These are phyloP conservation scores for Cladosporium sp. DNA, from an alignment of 2,329 filamentous ascomycete genomes.

Conservation along the genomic window DNA sequence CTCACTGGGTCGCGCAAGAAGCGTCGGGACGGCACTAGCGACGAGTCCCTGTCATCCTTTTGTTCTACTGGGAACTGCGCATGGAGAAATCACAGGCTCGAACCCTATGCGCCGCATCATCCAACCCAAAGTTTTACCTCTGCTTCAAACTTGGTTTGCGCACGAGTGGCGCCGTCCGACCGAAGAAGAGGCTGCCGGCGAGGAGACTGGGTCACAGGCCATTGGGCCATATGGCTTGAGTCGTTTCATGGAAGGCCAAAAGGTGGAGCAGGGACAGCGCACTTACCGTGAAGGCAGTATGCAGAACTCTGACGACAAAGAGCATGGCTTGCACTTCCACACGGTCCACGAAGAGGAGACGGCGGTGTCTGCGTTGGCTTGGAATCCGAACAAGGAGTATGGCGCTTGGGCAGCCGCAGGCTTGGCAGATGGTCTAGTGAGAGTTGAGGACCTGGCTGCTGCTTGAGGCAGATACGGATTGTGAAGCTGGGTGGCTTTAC, in stretches of 20 bases:
- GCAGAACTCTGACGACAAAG: constrained; percentile 18
- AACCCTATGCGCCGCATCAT: constrained; percentile 51
- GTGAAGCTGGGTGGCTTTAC: background rate
- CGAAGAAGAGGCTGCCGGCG: constrained; percentile 15
- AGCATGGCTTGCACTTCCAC: constrained; percentile 24
- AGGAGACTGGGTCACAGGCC: background rate
- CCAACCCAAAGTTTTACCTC: constrained; percentile 48
- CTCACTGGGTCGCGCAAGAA: constrained; percentile 33
- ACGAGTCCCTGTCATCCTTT: constrained; percentile 53
- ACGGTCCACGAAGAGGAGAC: constrained; percentile 45
- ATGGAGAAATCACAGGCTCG: constrained; percentile 48
- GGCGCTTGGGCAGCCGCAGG: constrained; percentile 51
- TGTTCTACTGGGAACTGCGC: constrained; percentile 49
- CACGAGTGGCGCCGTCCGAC: constrained; percentile 50
- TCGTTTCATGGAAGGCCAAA: constrained; percentile 42
- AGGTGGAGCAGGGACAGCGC: constrained; percentile 24
- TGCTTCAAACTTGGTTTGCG: constrained; percentile 54
- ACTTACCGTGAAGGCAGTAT: constrained; percentile 17
- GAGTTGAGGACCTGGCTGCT: constrained; percentile 44
- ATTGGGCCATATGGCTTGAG: constrained; percentile 21
- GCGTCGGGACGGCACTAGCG: constrained; percentile 39
- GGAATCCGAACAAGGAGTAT: constrained; percentile 49
- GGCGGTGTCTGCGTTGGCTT: constrained; percentile 42
- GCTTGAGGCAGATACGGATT: background rate
- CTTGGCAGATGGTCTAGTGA: constrained; percentile 44